A percentile compares a stretch with the other conserved stretches of the same genome.
Conservation (phyloP, 108 stramenopile genomes). For the Nannochloropsis oceanica region DNA sequence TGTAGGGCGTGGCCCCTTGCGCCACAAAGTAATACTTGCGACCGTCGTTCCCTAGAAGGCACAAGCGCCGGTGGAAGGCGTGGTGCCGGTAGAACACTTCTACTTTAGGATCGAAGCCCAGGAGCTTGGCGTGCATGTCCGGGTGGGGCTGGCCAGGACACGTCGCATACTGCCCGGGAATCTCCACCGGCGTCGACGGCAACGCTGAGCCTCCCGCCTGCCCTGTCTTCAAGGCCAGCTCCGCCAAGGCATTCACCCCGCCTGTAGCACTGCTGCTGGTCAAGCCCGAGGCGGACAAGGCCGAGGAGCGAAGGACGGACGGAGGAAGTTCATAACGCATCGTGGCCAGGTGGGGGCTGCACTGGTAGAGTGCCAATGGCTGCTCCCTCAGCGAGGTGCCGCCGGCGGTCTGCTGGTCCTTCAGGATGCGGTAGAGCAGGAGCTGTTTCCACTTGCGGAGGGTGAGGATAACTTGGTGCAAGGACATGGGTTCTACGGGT, state of each 20-base stretch:
- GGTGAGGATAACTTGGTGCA: conserved; percentile 4
- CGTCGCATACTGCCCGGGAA: conserved; percentile 24
- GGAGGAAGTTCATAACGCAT: neutral
- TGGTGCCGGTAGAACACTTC: conserved; percentile 1
- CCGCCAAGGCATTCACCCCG: neutral
- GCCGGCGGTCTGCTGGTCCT: neutral
- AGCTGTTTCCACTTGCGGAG: conserved; percentile 31
- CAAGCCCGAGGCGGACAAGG: neutral
- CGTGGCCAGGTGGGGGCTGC: conserved; percentile 16
- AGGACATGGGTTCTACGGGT: conserved; percentile 1
- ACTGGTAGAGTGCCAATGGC: conserved; percentile 7
- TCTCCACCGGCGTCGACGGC: conserved; percentile 3
- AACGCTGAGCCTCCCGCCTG: neutral
- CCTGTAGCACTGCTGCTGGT: neutral
- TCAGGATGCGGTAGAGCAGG: conserved; percentile 3
- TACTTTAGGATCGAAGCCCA: conserved; percentile 20
- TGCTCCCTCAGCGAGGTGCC: neutral
- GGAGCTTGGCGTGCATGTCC: conserved; percentile 30
- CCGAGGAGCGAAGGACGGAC: neutral
- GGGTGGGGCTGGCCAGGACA: conserved; percentile 16
- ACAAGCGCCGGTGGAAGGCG: conserved; percentile 17
- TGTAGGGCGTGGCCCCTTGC: conserved; percentile 26
- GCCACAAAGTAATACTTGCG: conserved; percentile 20
- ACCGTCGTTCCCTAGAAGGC: conserved; percentile 25
- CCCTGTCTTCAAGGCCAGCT: neutral